Conservation (phyloP, 2,329 filamentous ascomycete genomes). For the Cladorrhinum sp. region DNA sequence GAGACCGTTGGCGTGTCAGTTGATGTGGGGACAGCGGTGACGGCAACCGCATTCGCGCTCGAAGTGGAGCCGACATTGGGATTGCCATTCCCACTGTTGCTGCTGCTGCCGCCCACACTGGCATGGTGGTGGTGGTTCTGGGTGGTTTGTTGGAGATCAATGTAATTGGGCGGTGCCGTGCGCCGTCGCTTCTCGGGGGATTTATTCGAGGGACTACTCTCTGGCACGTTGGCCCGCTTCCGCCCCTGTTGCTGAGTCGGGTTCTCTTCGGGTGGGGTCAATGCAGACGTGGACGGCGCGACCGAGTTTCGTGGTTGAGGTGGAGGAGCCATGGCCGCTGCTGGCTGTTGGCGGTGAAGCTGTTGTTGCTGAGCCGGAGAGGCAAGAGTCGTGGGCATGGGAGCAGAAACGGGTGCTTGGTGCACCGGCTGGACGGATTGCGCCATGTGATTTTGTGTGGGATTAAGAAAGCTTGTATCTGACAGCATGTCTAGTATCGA, state of each 20-base stretch:
- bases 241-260: conserved; percentile 36
- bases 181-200: conserved; percentile 36
- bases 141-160: conserved; percentile 25
- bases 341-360: conserved; percentile 21
- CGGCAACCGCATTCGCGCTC: not conserved
- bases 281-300: conserved; percentile 40
- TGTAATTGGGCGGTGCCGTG: conserved; percentile 28
- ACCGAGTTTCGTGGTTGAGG: conserved; percentile 39
- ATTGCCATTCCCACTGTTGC: conserved; percentile 18
- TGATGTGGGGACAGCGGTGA: conserved; percentile 1
- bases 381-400: conserved; percentile 26
- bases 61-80: conserved; percentile 12
- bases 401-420: conserved; percentile 23
- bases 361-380: conserved; percentile 22
- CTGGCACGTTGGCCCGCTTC: conserved; percentile 39
- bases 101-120: conserved; percentile 13
- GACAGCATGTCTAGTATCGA: conserved; percentile 45
- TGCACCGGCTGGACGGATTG: conserved; percentile 30
- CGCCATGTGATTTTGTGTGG: conserved; percentile 25
- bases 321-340: conserved; percentile 25
- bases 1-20: conserved; percentile 7
- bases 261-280: conserved; percentile 56
- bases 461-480: conserved; percentile 31
- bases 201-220: conserved; percentile 13
- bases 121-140: conserved; percentile 15